phyloP scores from a whole-genome alignment of 2,329 filamentous ascomycete genomes.

The Colletotrichum spaethianum region DNA sequence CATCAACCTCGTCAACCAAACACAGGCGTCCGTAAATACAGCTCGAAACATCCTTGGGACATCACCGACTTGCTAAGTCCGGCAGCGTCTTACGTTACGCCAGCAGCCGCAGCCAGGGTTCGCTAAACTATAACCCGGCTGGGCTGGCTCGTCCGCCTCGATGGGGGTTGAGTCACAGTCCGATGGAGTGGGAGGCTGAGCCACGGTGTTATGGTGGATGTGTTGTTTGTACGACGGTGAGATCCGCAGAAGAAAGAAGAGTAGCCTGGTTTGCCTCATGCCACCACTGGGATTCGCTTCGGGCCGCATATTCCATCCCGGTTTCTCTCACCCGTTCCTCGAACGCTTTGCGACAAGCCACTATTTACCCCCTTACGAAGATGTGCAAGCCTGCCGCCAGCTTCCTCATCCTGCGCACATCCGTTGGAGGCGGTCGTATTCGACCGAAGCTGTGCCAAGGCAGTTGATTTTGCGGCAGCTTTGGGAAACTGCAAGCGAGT shows the following conservation, averaged over 20 bases:
- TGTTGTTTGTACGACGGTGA: conserved; percentile 30
- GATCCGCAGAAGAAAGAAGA: conserved; percentile 23
- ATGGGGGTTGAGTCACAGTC: conserved; percentile 1
- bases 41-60: not conserved
- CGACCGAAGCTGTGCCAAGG: not conserved
- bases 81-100: not conserved
- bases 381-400: conserved; percentile 12
- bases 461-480: not conserved
- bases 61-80: not conserved
- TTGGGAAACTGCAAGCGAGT: not conserved
- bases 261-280: not conserved
- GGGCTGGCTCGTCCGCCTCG: not conserved
- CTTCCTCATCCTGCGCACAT: conserved; percentile 13
- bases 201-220: conserved; percentile 33
- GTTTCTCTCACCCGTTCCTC: not conserved
- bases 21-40: not conserved
- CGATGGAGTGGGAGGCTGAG: conserved; percentile 32
- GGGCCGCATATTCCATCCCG: not conserved
- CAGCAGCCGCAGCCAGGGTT: not conserved
- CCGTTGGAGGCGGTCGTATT: conserved; percentile 25
- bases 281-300: not conserved
- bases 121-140: not conserved
- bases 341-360: conserved; percentile 6
- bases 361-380: conserved; percentile 1
- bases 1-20: not conserved